Evolutionary conservation across 805 yeast species (phyloP), one percentile per base, ranked within the genome.

Genomic region (Candida pini): DNA sequence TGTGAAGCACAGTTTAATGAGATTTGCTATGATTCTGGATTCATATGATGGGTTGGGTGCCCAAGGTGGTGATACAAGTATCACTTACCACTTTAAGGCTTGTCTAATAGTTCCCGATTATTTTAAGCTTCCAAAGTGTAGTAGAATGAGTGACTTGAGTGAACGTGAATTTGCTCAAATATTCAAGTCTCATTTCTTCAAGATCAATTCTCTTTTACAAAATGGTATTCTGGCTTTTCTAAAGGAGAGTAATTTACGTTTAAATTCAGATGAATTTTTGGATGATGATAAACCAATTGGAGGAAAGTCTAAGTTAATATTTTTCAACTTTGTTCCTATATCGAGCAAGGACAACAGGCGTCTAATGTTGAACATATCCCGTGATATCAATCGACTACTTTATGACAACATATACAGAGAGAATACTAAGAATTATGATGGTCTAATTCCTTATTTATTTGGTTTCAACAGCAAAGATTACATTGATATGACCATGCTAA

Each of bases 71-170:
- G 21, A 34, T 13, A 64, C 69, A 7, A 78, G 78, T 6, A 79
- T 80, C 9, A 9, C 31, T 0, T 69, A 81, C 42, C 61, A 65
- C 32, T 66, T 86, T 15, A 69, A 70, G n/a, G 85, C 84, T 2
- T 77, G 82, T 13, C 57, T 87, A 7, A 64, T 84, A 27, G 62
- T 85, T 3, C 95, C 95, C 0, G 83, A 76, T 45, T 66, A 57
- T 39, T 49, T 54, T 35, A 55, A 53, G 22, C 47, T 56, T 23
- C 65, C 66, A 6, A 60, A 56, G 33, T 50, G 55, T 16, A 36
- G 41, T 12, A 39, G 31, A 9, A 32, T 62, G 22, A 47, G 48
- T 8, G 61, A 62, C 16, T 27, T 58, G 5, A 48, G 48, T 30
- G 31, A 40, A 6, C 41, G 39, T n/a, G 65, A 60, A 31, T 43